Evolutionary conservation across 2,329 filamentous ascomycete species (phyloP).

Genomic region (Emergomyces africanus): DNA sequence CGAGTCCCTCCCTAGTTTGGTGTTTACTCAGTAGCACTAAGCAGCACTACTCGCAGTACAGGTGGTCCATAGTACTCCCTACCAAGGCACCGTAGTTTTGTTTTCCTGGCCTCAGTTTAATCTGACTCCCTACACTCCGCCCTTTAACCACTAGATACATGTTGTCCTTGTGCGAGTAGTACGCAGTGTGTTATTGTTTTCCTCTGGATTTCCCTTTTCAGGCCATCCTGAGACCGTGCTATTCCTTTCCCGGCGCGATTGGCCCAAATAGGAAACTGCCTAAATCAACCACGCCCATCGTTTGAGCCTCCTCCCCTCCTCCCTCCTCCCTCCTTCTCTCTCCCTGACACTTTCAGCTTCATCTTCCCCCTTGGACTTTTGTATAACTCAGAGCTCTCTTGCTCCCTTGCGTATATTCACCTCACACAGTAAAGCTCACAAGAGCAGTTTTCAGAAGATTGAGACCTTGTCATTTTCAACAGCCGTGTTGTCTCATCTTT

Average conservation of each 20-base stretch:
- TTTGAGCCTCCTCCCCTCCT: neutral
- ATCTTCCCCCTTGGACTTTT: neutral
- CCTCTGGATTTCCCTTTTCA: neutral
- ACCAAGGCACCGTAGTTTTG: too few species aligned
- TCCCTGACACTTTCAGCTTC: neutral
- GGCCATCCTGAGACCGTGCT: neutral
- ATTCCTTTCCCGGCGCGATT: neutral
- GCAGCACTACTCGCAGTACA: too few species aligned
- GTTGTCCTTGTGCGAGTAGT: too few species aligned
- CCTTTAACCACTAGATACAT: too few species aligned
- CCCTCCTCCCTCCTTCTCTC: too few species aligned
- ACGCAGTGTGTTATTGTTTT: too few species aligned
- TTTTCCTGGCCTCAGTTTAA: too few species aligned
- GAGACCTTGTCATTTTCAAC: neutral
- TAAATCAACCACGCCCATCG: too few species aligned
- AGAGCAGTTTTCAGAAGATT: neutral
- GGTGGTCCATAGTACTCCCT: too few species aligned
- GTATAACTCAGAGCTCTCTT: neutral
- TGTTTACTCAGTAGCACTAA: too few species aligned
- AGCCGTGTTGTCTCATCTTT: neutral
- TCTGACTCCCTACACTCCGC: too few species aligned
- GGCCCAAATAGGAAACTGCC: neutral
- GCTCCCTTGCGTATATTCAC: neutral
- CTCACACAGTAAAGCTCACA: neutral
- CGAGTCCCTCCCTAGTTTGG: too few species aligned